A percentile compares a stretch with the other conserved stretches of the same genome.
phyloP scores from a whole-genome alignment of 257 asterid genomes.

The Solanum clarkiae region DNA sequence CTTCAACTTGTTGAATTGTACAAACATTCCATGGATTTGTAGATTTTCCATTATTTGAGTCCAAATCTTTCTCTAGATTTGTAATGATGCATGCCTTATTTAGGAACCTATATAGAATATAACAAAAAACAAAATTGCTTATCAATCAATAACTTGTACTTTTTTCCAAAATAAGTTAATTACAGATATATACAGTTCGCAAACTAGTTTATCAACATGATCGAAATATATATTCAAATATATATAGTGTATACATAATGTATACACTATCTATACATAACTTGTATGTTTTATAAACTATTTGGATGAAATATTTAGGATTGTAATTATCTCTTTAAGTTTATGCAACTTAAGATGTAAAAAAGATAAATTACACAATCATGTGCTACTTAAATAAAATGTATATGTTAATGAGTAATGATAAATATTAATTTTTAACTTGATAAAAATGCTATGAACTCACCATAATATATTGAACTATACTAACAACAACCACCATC shows the following conservation, averaged over 20 bases:
- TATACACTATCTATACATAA: neutral
- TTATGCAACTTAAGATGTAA: neutral
- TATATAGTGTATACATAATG: no score
- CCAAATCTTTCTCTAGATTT: constrained; percentile 26
- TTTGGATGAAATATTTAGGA: neutral
- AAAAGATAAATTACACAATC: neutral
- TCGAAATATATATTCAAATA: neutral
- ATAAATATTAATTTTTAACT: neutral
- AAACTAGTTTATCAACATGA: neutral
- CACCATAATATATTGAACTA: neutral
- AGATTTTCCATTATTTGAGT: constrained; percentile 26
- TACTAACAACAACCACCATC: neutral
- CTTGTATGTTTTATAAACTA: neutral
- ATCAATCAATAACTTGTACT: neutral
- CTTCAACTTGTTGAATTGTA: constrained; percentile 55
- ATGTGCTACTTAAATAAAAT: neutral
- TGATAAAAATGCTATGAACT: neutral
- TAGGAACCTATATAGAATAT: constrained; percentile 8
- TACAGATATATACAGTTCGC: rapidly evolving
- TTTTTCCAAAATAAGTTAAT: neutral
- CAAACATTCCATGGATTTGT: constrained; percentile 42
- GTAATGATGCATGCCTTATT: constrained; percentile 47
- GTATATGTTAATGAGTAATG: neutral
- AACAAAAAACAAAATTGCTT: neutral
- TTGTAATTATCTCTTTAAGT: no score